Conservation (phyloP, 202 grass and related monocot species). For the Panicum virgatum region DNA sequence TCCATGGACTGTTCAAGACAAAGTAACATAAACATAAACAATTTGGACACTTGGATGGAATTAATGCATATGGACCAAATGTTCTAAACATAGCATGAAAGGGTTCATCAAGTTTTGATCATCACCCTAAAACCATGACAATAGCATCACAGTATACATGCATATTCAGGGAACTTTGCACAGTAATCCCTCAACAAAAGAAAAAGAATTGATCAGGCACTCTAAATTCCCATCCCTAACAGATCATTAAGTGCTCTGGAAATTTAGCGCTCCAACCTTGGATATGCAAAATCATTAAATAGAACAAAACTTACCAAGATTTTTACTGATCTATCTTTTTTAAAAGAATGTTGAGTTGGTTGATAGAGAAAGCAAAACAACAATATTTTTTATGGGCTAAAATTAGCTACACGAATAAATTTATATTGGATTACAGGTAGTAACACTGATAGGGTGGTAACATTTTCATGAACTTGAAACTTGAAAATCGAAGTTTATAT, state of each 20-base stretch:
- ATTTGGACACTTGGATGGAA: slow-evolving; percentile 18
- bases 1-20: slow-evolving; percentile 68
- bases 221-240: too few relatives aligned
- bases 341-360: background rate
- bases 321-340: background rate
- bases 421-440: background rate
- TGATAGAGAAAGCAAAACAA: background rate
- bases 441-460: background rate
- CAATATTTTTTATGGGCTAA: background rate
- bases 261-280: background rate
- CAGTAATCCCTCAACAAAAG: background rate
- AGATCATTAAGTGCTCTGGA: background rate
- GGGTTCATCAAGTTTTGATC: background rate
- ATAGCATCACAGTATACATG: background rate
- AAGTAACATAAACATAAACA: slow-evolving; percentile 37
- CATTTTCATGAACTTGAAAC: background rate
- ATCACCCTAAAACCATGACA: slow-evolving; percentile 1
- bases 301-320: background rate
- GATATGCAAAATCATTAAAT: slow-evolving; percentile 14
- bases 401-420: background rate
- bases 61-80: slow-evolving; percentile 3
- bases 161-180: background rate
- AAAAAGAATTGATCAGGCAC: background rate
- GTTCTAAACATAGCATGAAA: background rate
- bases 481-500: background rate